A percentile compares a stretch with the other conserved stretches of the same genome.
phyloP scores from a whole-genome alignment of 495 filamentous ascomycete genomes.

The Penicillium alfredii region DNA sequence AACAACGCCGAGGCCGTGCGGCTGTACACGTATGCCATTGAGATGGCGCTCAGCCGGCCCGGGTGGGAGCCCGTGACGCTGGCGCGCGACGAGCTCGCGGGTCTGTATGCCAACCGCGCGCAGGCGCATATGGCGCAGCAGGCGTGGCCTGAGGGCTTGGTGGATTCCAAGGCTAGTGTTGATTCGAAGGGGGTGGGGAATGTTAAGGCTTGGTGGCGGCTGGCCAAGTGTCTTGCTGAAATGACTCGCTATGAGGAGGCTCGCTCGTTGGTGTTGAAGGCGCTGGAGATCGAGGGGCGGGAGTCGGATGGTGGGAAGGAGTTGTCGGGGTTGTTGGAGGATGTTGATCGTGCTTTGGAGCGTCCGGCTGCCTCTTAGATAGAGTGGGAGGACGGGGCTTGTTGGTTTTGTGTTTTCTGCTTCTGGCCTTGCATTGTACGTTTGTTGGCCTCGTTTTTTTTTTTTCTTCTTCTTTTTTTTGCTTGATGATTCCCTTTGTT shows the following conservation, averaged over 20 bases:
- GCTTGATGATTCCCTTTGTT: constrained; percentile 12
- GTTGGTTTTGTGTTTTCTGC: neutral
- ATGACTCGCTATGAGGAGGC: constrained; percentile 88
- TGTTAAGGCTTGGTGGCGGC: constrained; percentile 88
- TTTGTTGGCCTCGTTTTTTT: constrained; percentile 1
- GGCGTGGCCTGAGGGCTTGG: constrained; percentile 73
- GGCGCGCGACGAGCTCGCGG: constrained; percentile 74
- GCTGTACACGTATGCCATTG: constrained; percentile 74
- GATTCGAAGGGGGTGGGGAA: constrained; percentile 83
- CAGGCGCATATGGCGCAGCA: constrained; percentile 79
- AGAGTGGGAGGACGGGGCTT: neutral
- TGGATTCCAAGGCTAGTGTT: constrained; percentile 84
- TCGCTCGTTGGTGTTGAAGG: constrained; percentile 61
- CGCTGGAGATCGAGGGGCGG: constrained; percentile 77
- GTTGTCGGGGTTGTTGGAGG: constrained; percentile 59
- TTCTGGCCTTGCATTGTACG: neutral
- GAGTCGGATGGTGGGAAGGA: constrained; percentile 55
- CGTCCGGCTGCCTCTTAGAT: constrained; percentile 7
- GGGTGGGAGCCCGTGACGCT: constrained; percentile 79
- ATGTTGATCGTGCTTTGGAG: constrained; percentile 52
- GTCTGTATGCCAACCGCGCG: constrained; percentile 77
- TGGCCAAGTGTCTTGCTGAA: constrained; percentile 77
- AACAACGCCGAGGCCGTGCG: constrained; percentile 68
- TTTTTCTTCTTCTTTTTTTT: constrained; percentile 1
- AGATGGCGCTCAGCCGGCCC: constrained; percentile 79